Evolutionary conservation across 495 filamentous ascomycete species (phyloP).

Genomic region (Lasiosphaeria hispida): DNA sequence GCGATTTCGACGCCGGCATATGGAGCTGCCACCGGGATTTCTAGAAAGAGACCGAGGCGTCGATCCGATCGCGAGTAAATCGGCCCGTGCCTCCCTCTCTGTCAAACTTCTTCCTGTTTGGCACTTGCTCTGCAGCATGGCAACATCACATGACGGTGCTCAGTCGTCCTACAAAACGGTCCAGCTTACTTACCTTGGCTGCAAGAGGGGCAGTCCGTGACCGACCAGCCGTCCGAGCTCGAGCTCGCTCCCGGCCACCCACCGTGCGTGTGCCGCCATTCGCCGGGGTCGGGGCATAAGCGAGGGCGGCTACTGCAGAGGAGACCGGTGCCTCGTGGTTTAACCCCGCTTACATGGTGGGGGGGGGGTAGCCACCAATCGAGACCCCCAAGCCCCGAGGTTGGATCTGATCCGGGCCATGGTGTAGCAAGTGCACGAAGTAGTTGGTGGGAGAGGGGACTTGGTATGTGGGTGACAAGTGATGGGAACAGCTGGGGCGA

Average conservation of each 20-base stretch:
- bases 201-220: too few species aligned
- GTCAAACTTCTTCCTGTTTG: too few species aligned
- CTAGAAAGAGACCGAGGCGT: too few species aligned
- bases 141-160: not conserved
- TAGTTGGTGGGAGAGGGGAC: not conserved
- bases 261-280: not conserved
- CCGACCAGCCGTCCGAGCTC: not conserved
- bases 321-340: constrained; percentile 6
- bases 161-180: not conserved
- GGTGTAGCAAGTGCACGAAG: too few species aligned
- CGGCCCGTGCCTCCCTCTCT: too few species aligned
- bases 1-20: too few species aligned
- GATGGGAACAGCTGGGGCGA: not conserved
- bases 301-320: constrained; percentile 13
- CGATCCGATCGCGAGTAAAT: too few species aligned
- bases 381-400: not conserved
- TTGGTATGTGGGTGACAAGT: not conserved
- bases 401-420: constrained; percentile 2
- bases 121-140: not conserved
- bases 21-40: too few species aligned
- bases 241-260: not conserved
- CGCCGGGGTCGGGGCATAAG: constrained; percentile 6
- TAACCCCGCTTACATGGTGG: constrained; percentile 7
- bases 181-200: constrained; percentile 1
- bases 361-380: not conserved